Evolutionary conservation across 2,329 filamentous ascomycete species (phyloP).

Genomic region (Pleurostoma richardsiae): DNA sequence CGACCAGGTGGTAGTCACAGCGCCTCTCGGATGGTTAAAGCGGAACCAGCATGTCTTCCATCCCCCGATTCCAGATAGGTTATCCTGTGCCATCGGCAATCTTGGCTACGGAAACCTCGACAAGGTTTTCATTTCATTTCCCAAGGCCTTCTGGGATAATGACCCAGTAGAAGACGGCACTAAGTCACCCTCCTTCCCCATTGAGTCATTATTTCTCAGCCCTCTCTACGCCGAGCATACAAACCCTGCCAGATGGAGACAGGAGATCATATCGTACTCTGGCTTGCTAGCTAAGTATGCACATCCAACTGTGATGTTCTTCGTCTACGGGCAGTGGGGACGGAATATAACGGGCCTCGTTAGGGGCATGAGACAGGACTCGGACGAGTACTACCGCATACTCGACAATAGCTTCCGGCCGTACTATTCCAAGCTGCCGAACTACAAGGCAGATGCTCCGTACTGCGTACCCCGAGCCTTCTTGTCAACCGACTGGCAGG

Average conservation of each 20-base stretch:
- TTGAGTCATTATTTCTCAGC: background rate
- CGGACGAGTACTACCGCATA: background rate
- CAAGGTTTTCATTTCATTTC: slow-evolving; percentile 20
- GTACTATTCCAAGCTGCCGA: background rate
- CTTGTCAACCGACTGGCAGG: background rate
- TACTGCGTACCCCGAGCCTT: background rate
- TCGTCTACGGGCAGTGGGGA: background rate
- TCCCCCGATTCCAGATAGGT: too few species aligned
- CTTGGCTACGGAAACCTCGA: slow-evolving; percentile 17
- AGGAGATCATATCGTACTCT: slow-evolving; percentile 1
- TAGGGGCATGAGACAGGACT: background rate
- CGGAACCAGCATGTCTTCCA: slow-evolving; percentile 35
- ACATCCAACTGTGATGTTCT: background rate
- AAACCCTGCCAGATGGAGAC: background rate
- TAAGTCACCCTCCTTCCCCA: too few species aligned
- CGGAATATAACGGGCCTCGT: background rate
- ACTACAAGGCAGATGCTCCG: background rate
- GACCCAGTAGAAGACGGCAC: slow-evolving; percentile 3
- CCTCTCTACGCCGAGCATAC: background rate
- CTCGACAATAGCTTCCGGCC: background rate
- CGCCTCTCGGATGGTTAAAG: slow-evolving; percentile 49
- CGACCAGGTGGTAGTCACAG: slow-evolving; percentile 46
- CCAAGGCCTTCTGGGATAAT: slow-evolving; percentile 16
- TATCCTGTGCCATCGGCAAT: slow-evolving; percentile 41
- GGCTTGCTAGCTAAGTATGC: background rate